phyloP scores from a whole-genome alignment of 306 rosid species.

The Herpetospermum pedunculosum region DNA sequence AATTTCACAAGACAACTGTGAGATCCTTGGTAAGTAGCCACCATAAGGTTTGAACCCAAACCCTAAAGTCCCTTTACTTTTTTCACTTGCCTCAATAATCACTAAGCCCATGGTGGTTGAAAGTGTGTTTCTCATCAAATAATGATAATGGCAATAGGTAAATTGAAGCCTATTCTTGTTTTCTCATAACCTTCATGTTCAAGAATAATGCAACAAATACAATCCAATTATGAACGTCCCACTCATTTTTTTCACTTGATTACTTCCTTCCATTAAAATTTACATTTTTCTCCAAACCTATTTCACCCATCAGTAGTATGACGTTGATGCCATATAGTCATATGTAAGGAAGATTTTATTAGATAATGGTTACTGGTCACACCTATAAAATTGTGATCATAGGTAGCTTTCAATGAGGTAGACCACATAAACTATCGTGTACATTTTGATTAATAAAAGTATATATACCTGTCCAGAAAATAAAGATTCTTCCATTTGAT shows the following conservation, averaged over 20 bases:
- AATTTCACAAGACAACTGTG: too few relatives aligned
- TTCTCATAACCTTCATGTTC: not conserved
- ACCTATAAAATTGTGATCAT: not conserved
- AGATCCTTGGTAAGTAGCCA: too few relatives aligned
- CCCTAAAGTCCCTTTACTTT: too few relatives aligned
- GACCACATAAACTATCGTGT: not conserved
- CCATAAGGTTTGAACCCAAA: too few relatives aligned
- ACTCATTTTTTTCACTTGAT: not conserved
- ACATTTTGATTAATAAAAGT: not conserved
- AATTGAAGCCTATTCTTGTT: not conserved
- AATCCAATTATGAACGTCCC: not conserved
- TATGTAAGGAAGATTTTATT: not conserved
- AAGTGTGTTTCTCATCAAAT: too few relatives aligned
- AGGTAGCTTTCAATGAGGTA: not conserved
- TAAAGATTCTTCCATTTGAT: slow-evolving; percentile 84
- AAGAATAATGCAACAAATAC: not conserved
- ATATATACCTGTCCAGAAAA: slow-evolving; percentile 44
- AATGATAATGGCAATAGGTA: too few relatives aligned
- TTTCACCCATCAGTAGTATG: not conserved
- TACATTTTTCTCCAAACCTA: not conserved
- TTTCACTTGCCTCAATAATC: too few relatives aligned
- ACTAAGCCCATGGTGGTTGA: too few relatives aligned
- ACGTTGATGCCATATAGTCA: not conserved
- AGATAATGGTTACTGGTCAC: not conserved
- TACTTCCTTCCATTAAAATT: not conserved